A percentile compares a stretch with the other conserved stretches of the same genome.
Evolutionary conservation across 148 eudicot species (phyloP).

Genomic region (Camellia granthamiana): DNA sequence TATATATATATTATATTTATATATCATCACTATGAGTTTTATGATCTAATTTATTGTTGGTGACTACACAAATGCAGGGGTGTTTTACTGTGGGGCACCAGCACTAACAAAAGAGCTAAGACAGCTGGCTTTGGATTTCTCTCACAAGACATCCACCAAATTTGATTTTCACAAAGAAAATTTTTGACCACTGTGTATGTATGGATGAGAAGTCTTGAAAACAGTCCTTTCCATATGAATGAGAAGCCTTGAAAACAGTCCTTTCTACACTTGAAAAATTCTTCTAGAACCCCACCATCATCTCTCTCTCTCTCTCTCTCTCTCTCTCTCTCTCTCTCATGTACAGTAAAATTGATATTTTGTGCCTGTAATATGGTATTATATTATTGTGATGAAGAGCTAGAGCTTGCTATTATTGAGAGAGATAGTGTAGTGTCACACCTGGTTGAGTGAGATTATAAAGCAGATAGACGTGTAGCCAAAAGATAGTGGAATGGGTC

Average conservation of each 20-base stretch:
- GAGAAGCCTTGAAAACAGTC: not conserved
- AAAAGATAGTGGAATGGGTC: conserved; percentile 11
- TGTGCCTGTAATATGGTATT: not conserved
- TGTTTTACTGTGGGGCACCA: conserved; percentile 59
- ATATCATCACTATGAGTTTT: not conserved
- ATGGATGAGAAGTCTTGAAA: not conserved
- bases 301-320: not conserved
- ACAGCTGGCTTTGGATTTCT: conserved; percentile 50
- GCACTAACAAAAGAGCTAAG: conserved; percentile 46
- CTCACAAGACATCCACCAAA: conserved; percentile 51
- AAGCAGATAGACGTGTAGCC: not conserved
- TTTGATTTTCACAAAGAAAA: conserved; percentile 57
- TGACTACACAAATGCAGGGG: conserved; percentile 29
- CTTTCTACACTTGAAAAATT: not conserved
- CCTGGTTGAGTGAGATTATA: too few species aligned
- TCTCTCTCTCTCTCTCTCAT: not conserved
- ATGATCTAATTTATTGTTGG: not conserved
- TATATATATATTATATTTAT: too few species aligned
- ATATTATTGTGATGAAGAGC: not conserved
- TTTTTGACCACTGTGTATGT: conserved; percentile 23
- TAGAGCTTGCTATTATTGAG: not conserved
- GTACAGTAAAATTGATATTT: not conserved
- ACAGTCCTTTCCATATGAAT: not conserved
- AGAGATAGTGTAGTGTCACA: not conserved
- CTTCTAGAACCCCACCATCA: not conserved